These are phyloP conservation scores for Fusarium sp. DNA, from an alignment of 2,329 filamentous ascomycete genomes.

Conservation along the genomic window DNA sequence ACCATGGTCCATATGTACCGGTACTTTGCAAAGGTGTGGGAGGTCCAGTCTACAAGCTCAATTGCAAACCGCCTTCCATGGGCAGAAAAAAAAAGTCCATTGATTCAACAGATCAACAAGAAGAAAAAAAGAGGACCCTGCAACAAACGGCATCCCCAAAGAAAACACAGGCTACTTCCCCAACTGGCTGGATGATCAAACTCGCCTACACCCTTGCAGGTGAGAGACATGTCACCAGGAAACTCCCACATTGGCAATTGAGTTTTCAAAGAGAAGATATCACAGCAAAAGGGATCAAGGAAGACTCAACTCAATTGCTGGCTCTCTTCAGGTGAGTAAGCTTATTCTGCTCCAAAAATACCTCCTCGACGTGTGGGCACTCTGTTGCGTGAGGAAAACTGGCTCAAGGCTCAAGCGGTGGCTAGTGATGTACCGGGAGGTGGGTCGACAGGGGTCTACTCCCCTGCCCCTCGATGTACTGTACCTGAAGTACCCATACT, in stretches of 20 bases:
- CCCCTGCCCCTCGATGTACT: constrained; percentile 23
- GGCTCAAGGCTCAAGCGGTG: constrained; percentile 33
- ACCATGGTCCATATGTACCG: constrained; percentile 34
- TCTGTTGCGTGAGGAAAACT: constrained; percentile 31
- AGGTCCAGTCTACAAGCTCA: constrained; percentile 42
- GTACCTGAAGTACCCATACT: constrained; percentile 42
- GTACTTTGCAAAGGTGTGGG: constrained; percentile 29
- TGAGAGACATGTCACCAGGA: constrained; percentile 6
- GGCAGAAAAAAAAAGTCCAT: constrained; percentile 30
- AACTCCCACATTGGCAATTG: constrained; percentile 22
- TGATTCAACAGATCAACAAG: constrained; percentile 52
- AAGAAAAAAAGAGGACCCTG: constrained; percentile 46
- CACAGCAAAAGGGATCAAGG: not conserved
- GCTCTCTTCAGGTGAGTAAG: constrained; percentile 13
- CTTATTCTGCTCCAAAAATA: constrained; percentile 23
- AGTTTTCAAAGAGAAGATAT: not conserved
- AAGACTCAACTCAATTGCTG: constrained; percentile 25
- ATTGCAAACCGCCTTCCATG: constrained; percentile 29
- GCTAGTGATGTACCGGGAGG: constrained; percentile 38
- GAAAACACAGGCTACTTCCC: constrained; percentile 43
- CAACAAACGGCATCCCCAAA: constrained; percentile 47
- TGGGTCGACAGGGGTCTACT: constrained; percentile 31
- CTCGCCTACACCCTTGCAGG: constrained; percentile 21
- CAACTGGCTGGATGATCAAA: constrained; percentile 44
- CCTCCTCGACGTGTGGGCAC: not conserved